Base-by-base conservation (phyloP, 2,329 filamentous ascomycete species). In the Aspergillus luchuensis region DNA sequence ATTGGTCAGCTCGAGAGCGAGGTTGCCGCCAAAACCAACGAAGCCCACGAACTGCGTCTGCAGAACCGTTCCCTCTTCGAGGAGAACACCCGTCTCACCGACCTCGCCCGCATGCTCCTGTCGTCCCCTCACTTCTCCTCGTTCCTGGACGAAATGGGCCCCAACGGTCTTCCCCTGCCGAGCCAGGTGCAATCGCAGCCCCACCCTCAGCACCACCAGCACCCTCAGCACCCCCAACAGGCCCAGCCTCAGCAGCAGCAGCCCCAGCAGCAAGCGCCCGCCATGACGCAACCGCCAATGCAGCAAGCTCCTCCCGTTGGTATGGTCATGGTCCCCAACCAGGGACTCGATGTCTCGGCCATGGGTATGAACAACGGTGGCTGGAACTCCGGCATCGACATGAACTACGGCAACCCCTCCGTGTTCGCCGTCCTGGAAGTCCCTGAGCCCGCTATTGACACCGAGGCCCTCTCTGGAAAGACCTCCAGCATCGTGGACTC, bases 1-100 rank as follows among this genome's bases (percentile, higher is more conserved):
- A 98, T 99, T 73, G 86, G 87, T 64, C 93, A 98, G 78, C 90
- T 99, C 15, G 95, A 99, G 81, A 84, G 86, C 64, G 94, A 98
- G 76, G 90, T 97, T 69, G 89, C 91, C 57, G 83, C 82, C 71
- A 96, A 95, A 80, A 88, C 89, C 43, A 90, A 89, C 66, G 94
- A 98, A 81, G 89, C 90, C 67, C 89, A 89, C 65, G 90, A 92
- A 49, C 85, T 97, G 36, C 89, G 91, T 64, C 79, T 84, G 38
- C 89, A 96, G 78, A 98, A 97, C 82, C 86, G 87, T 52, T 88
- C 90, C 39, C 84, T 99, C 17, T 81, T 87, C 67, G 91, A 96
- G 50, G 92, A 97, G 82, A 96, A 96, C 79, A 88, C 88, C 72
- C 91, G 91, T 51, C 81, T 94, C 56, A 87, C 85, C 8, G 89